Evolutionary conservation across 2,329 filamentous ascomycete genomes (phyloP), one percentile per base, ranked within the genome.

Genomic region (Cordyceps tenuipes): DNA sequence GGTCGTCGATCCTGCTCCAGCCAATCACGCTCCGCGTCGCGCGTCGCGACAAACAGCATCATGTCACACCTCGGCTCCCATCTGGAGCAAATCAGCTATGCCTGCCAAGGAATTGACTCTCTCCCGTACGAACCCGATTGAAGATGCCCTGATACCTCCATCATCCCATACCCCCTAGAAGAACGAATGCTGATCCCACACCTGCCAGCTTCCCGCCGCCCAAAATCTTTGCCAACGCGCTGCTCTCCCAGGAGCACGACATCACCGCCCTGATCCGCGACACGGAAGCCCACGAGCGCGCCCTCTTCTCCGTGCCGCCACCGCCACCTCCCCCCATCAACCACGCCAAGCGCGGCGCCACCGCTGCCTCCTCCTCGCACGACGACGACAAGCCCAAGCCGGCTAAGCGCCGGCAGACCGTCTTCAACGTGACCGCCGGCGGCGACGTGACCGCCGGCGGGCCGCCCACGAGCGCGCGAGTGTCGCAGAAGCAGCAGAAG

Each of bases 261-360:
- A 97, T 99, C 66, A 97, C 94, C 4, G 84, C 90, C 13, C 79
- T 99, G 52, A 97, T 99, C 68, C 89, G 94, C 62, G 94, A 99
- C 72, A 97, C 93, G 3, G 94, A 99, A 74, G 77, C 88, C 23
- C 93, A 97, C 75, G 94, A 99, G 73, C 88, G 92, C 68, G 93
- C 93, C 7, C 84, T 99, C 19, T 99, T 97, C 77, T 95, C 93
- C 43, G 87, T 96, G 0, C 91, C 93, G 1, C 85, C 89, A 0
- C 84, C 89, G 0, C 81, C 69, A 1, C 54, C 54, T 10, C 46
- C 54, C 46, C 76, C 68, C 55, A 73, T 68, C 63, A 77, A 67
- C 57, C 64, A 61, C 44, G 57, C 65, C 12, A 65, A 68, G 10
- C 70, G 72, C 67, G 67, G 76, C 67, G 71, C 23, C 23, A n/a